Evolutionary conservation across 257 asterid species (phyloP).

Genomic region (Salvia splendens): DNA sequence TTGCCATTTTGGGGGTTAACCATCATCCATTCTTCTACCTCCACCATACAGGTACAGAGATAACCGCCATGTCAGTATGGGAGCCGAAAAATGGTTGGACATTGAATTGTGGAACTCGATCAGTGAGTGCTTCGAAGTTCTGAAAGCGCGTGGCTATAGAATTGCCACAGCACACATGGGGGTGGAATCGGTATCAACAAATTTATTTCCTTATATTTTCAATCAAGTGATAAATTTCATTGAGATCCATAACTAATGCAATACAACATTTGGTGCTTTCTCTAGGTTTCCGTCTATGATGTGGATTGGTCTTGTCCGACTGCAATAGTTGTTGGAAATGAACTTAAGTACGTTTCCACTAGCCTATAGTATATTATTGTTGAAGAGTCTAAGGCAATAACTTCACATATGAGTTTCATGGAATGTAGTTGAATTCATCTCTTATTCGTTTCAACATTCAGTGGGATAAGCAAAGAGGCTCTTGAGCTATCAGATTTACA

Average conservation of each 20-base stretch:
- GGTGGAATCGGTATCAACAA: slow-evolving; percentile 55
- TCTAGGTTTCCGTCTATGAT: slow-evolving; percentile 80
- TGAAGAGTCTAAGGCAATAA: no score
- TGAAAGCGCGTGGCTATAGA: slow-evolving; percentile 91
- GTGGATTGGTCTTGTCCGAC: slow-evolving; percentile 95
- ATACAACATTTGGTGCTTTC: slow-evolving; percentile 24
- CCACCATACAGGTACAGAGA: slow-evolving; percentile 65
- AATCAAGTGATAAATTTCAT: slow-evolving; percentile 9
- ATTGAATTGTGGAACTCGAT: slow-evolving; percentile 88
- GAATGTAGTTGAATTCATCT: not conserved
- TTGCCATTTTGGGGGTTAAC: slow-evolving; percentile 11
- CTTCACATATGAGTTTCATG: not conserved
- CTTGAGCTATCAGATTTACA: slow-evolving; percentile 76
- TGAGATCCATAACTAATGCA: not conserved
- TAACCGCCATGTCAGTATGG: slow-evolving; percentile 98
- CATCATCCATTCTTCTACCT: not conserved
- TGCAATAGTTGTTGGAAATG: slow-evolving; percentile 94
- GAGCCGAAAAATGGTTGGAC: slow-evolving; percentile 99
- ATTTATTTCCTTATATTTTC: not conserved
- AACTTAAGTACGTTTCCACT: slow-evolving; percentile 50
- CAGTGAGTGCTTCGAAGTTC: slow-evolving; percentile 66
- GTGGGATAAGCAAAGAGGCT: slow-evolving; percentile 90
- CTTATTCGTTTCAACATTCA: slow-evolving; percentile 33
- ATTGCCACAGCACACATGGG: slow-evolving; percentile 86
- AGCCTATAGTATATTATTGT: slow-evolving; percentile 11